Evolutionary conservation across 2,329 filamentous ascomycete species (phyloP).

Genomic region (Peltaster fructicola): DNA sequence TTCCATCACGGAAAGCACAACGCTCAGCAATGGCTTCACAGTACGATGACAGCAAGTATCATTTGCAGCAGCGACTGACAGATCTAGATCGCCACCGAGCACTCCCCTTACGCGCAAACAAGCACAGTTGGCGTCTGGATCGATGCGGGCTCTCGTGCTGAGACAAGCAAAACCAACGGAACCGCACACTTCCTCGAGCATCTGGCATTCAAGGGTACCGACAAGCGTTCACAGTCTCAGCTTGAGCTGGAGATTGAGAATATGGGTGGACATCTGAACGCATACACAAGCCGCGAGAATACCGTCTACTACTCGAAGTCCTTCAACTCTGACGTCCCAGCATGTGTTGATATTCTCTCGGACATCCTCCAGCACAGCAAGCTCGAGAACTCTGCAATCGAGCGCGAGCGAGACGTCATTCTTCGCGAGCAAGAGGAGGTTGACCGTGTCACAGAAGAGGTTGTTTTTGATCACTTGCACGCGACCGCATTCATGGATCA

Average conservation of each 20-base stretch:
- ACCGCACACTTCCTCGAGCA: slow-evolving; percentile 99
- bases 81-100: slow-evolving; percentile 79
- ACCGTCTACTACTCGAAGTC: slow-evolving; percentile 99
- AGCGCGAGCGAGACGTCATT: slow-evolving; percentile 97
- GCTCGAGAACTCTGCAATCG: slow-evolving; percentile 80
- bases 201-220: slow-evolving; percentile 98
- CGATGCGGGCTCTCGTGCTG: slow-evolving; percentile 92
- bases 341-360: slow-evolving; percentile 93
- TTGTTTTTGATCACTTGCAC: slow-evolving; percentile 97
- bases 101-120: slow-evolving; percentile 95
- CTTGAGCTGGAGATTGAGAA: slow-evolving; percentile 99
- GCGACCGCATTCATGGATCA: slow-evolving; percentile 95
- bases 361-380: slow-evolving; percentile 99
- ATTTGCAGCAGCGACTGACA: slow-evolving; percentile 6
- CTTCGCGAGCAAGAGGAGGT: slow-evolving; percentile 98
- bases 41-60: slow-evolving; percentile 32
- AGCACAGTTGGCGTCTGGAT: slow-evolving; percentile 99
- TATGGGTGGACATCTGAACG: slow-evolving; percentile 98
- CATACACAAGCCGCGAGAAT: slow-evolving; percentile 99
- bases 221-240: slow-evolving; percentile 88
- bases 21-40: slow-evolving; percentile 92
- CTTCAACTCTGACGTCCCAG: slow-evolving; percentile 93
- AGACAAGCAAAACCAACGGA: slow-evolving; percentile 97
- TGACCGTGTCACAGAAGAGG: slow-evolving; percentile 98
- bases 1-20: slow-evolving; percentile 87